Evolutionary conservation across 306 rosid genomes (phyloP), one percentile per base, ranked within the genome.

Genomic region (Hylodesmum podocarpum): DNA sequence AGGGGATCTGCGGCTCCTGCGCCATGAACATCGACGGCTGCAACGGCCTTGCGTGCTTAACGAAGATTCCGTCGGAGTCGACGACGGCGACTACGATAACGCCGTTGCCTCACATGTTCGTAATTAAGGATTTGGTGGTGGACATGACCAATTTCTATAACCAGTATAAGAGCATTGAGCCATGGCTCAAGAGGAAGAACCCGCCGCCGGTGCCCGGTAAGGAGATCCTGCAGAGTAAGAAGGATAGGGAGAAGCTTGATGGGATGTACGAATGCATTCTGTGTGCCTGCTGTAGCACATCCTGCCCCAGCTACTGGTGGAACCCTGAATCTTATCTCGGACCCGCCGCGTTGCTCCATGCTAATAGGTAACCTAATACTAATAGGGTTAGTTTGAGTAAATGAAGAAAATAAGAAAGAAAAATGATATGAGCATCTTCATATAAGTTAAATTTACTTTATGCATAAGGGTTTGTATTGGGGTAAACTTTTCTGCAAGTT

Each of bases 271-370:
- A 96, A 87, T 96, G 99, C 66, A 96, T 96, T 11, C 82, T 96
- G 33, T 96, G 99, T 46, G 96, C 98, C 16, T 96, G 99, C 80
- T 96, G 99, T 77, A 96, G 98, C 87, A 92, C 99, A 7, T 91
- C 99, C 22, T 96, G 99, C 86, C 99, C 99, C 21, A 96, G 99
- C 83, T 96, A 96, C 82, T 96, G 99, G 99, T 96, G 99, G 99
- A 96, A 96, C 77, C 96, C 99, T 2, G 98, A 96, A 88, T 79
- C 93, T 5, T 96, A 96, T 81, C 88, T 96, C 29, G 99, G 99
- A 4, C 99, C 99, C 3, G 99, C 99, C 0, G 97, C 99, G 15
- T 72, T 96, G 88, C 99, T 96, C 63, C 97, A 92, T 34, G 99
- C 99, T 78, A 92, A 96, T 71, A 85, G 99, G 99, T 96, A 88